phyloP scores from a whole-genome alignment of 352 stramenopile genomes.

The Pythium folliculosum region DNA sequence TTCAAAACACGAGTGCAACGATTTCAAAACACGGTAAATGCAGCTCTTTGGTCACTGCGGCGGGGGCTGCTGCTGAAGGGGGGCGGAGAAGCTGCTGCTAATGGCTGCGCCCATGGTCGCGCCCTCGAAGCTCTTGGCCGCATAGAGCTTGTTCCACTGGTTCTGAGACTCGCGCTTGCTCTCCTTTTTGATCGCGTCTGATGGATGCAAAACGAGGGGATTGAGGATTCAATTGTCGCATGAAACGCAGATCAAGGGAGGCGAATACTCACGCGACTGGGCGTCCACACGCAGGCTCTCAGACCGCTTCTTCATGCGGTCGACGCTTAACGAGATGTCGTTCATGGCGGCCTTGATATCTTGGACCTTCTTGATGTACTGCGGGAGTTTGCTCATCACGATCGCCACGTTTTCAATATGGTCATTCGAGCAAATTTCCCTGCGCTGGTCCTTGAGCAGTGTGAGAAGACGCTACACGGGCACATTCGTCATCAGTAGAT shows the following conservation, averaged over 20 bases:
- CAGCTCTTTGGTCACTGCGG: neutral
- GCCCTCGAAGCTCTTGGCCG: constrained; percentile 49
- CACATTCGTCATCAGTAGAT: neutral
- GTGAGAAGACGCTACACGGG: constrained; percentile 49
- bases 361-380: constrained; percentile 69
- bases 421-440: constrained; percentile 49
- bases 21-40: constrained; percentile 19
- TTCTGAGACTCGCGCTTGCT: constrained; percentile 69
- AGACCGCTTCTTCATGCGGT: constrained; percentile 72
- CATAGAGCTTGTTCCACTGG: constrained; percentile 82
- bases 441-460: constrained; percentile 51
- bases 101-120: constrained; percentile 23
- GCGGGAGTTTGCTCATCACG: constrained; percentile 70
- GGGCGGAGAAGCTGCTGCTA: constrained; percentile 16
- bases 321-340: constrained; percentile 57
- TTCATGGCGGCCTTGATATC: constrained; percentile 59
- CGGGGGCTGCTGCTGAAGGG: neutral
- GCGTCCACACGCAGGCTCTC: constrained; percentile 73
- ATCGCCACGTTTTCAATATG: constrained; percentile 61
- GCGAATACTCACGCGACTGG: constrained; percentile 60
- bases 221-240: neutral
- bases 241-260: too few species aligned
- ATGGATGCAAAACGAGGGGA: neutral
- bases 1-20: neutral
- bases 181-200: constrained; percentile 83